phyloP scores from a whole-genome alignment of 352 stramenopile genomes.

The Globisporangium solare region DNA sequence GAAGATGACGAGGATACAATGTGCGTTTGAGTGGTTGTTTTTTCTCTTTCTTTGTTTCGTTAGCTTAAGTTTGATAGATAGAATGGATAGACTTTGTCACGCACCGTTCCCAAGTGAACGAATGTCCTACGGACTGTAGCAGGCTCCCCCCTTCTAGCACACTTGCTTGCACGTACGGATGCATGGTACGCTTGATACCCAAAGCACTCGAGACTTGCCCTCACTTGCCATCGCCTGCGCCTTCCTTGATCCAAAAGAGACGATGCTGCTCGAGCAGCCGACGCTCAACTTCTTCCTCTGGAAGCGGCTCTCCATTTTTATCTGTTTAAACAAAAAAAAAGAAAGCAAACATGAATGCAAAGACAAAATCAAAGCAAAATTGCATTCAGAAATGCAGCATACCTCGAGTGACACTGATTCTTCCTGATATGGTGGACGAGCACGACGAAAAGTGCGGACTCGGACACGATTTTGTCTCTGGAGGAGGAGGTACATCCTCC shows the following conservation, averaged over 20 bases:
- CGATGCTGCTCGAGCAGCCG: constrained; percentile 60
- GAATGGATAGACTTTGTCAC: constrained; percentile 7
- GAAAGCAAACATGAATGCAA: no score
- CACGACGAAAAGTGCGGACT: constrained; percentile 66
- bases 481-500: constrained; percentile 13
- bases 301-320: constrained; percentile 10
- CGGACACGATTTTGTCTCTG: constrained; percentile 27
- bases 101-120: no score
- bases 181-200: background rate
- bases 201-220: background rate
- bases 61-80: constrained; percentile 9
- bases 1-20: no score
- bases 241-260: constrained; percentile 76
- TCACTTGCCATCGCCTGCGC: constrained; percentile 23
- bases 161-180: background rate
- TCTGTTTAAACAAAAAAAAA: constrained; percentile 4
- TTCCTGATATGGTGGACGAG: constrained; percentile 51
- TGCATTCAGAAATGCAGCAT: constrained; percentile 9
- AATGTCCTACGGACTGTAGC: background rate
- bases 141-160: no score
- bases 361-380: constrained; percentile 1
- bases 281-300: constrained; percentile 38
- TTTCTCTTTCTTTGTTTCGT: constrained; percentile 4
- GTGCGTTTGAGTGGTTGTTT: no score
- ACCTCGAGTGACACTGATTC: constrained; percentile 49